Base-by-base conservation (phyloP, 139 green algal genomes). In the Coelastrella sp. region DNA sequence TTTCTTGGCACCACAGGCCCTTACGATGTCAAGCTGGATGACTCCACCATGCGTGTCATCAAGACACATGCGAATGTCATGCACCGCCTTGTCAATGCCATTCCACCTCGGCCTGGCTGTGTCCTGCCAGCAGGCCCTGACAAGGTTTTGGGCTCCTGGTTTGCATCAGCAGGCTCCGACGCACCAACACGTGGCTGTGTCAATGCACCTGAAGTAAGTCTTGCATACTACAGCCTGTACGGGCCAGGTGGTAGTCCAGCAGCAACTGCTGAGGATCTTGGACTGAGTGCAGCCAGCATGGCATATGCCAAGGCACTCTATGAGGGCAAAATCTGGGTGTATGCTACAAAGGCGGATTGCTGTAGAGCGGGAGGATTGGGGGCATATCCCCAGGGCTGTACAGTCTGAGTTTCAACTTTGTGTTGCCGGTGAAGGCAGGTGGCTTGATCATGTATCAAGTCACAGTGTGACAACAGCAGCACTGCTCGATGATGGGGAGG, bases 31-130 rank as follows among this genome's bases (percentile, higher is more conserved):
- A 24, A 58, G 24, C 9, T 60, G 12, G 85, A 61, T 7, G 88
- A 91, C 59, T 88, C 78, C 15, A 91, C 88, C 88, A 91, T 88
- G 80, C 35, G 35, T 24, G 81, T 91, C 19, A 91, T 91, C 68
- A 58, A 60, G 15, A 78, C 11, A 6, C 88, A 91, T 58, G 80
- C 88, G 0, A 87, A 58, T 24, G 56, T 35, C 24, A 83, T 91
- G 70, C 65, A 88, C 72, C n/a, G 25, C 5, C 88, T 91, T 7
- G 76, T 84, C 27, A 87, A 84, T n/a, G 70, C 68, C 6, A 79
- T 91, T 12, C 88, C 88, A 14, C 88, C 88, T 7, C 68, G 88
- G n/a, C 80, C 88, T 12, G 58, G 80, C 24, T 91, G 88, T 61
- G 65, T 88, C 20, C 24, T 79, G 22, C 73, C 85, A 14, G 85